phyloP scores from a whole-genome alignment of 805 yeast species.

The Clavispora vitiphila region DNA sequence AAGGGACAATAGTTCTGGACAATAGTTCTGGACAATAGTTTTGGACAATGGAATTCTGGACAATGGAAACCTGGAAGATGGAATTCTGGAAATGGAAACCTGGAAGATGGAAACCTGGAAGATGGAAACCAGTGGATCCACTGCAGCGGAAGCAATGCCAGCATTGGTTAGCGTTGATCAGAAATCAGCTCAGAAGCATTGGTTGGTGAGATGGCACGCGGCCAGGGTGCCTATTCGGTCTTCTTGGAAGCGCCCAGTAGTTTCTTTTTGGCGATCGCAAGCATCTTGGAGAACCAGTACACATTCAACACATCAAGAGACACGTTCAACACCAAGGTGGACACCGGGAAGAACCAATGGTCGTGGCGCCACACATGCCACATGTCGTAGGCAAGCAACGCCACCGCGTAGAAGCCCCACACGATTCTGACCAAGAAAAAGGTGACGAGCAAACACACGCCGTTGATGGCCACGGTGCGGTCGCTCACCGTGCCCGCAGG shows the following conservation, averaged over 20 bases:
- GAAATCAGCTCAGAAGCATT: too few relatives aligned
- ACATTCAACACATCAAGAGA: slow-evolving; percentile 66
- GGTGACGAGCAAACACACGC: slow-evolving; percentile 57
- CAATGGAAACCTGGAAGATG: too few relatives aligned
- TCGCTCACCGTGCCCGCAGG: slow-evolving; percentile 63
- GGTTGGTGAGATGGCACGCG: not conserved
- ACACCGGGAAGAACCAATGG: slow-evolving; percentile 43
- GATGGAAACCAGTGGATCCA: too few relatives aligned
- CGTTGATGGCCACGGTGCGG: slow-evolving; percentile 57
- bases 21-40: too few relatives aligned
- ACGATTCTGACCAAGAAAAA: slow-evolving; percentile 76
- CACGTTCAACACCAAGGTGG: slow-evolving; percentile 54
- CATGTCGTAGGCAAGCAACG: slow-evolving; percentile 39
- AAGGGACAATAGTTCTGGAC: too few relatives aligned
- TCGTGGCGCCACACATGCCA: slow-evolving; percentile 34
- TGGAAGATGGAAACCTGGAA: too few relatives aligned
- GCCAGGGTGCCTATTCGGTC: slow-evolving; percentile 4
- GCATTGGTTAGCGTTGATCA: too few relatives aligned
- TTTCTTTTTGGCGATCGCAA: slow-evolving; percentile 62
- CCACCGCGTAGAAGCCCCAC: slow-evolving; percentile 82
- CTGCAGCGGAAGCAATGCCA: too few relatives aligned
- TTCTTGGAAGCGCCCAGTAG: slow-evolving; percentile 5
- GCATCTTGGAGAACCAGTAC: slow-evolving; percentile 87
- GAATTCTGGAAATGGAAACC: too few relatives aligned
- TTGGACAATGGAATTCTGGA: too few relatives aligned